phyloP scores from a whole-genome alignment of 2,329 filamentous ascomycete genomes.

The Neonectria faginata region DNA sequence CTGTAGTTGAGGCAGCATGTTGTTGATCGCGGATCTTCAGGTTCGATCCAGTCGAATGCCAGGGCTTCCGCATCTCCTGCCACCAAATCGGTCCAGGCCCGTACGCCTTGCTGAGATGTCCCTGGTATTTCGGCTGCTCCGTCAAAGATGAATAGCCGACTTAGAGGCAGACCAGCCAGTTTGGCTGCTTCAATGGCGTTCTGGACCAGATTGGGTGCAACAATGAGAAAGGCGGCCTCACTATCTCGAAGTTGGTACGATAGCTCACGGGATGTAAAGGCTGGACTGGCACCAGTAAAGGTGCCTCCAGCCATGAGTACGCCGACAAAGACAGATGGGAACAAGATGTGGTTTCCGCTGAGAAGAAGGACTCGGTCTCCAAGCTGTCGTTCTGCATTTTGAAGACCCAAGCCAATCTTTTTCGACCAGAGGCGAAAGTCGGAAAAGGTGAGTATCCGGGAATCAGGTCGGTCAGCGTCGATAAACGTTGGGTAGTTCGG shows the following conservation, averaged over 20 bases:
- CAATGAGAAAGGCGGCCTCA: slow-evolving; percentile 74
- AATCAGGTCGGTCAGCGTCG: slow-evolving; percentile 75
- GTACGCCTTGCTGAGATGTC: slow-evolving; percentile 4
- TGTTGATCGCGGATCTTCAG: slow-evolving; percentile 60
- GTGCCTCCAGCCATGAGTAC: slow-evolving; percentile 81
- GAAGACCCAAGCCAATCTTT: slow-evolving; percentile 76
- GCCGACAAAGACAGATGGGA: slow-evolving; percentile 76
- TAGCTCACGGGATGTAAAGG: slow-evolving; percentile 75
- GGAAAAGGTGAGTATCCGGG: slow-evolving; percentile 71
- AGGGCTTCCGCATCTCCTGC: slow-evolving; percentile 56
- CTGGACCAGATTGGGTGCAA: slow-evolving; percentile 68
- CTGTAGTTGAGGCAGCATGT: slow-evolving; percentile 82
- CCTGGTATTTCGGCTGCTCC: slow-evolving; percentile 49
- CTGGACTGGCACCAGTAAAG: slow-evolving; percentile 81
- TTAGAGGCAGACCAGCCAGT: slow-evolving; percentile 63
- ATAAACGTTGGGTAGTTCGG: slow-evolving; percentile 62
- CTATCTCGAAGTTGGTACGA: slow-evolving; percentile 81
- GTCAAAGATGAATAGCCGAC: slow-evolving; percentile 77
- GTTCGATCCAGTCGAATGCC: slow-evolving; percentile 72
- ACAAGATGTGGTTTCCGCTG: slow-evolving; percentile 80
- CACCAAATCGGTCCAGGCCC: slow-evolving; percentile 75
- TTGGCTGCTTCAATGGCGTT: slow-evolving; percentile 75
- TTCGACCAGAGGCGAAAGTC: slow-evolving; percentile 77
- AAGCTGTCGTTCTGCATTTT: slow-evolving; percentile 69
- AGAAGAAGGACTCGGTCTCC: slow-evolving; percentile 81